Evolutionary conservation across 768 basidiomycete genomes (phyloP).

Genomic region (Termitomyces sp.): DNA sequence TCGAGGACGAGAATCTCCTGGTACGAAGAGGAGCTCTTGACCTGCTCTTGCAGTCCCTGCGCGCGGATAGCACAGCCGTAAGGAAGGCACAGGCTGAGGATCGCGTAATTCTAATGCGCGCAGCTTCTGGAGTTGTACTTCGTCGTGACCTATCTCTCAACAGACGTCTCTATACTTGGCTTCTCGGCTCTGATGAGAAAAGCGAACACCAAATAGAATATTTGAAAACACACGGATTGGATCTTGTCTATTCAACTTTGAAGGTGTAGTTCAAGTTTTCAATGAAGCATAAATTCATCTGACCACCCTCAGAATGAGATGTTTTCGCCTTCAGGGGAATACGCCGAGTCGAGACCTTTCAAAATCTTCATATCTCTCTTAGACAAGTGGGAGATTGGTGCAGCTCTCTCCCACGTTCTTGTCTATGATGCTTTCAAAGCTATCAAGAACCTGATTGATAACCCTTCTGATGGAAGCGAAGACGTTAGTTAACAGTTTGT

Average conservation of each 20-base stretch:
- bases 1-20: slow-evolving; percentile 92
- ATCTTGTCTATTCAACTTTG: slow-evolving; percentile 63
- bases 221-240: slow-evolving; percentile 64
- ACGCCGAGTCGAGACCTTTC: slow-evolving; percentile 81
- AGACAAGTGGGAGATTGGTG: slow-evolving; percentile 97
- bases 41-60: slow-evolving; percentile 71
- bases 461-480: slow-evolving; percentile 46
- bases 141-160: slow-evolving; percentile 91
- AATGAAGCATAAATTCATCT: not conserved
- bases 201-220: slow-evolving; percentile 70
- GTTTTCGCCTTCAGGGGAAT: slow-evolving; percentile 63
- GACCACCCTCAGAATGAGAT: slow-evolving; percentile 59
- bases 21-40: slow-evolving; percentile 86
- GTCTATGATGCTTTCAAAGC: slow-evolving; percentile 78
- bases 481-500: slow-evolving; percentile 43
- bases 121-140: slow-evolving; percentile 84
- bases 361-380: slow-evolving; percentile 92
- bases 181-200: slow-evolving; percentile 79
- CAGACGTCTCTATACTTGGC: slow-evolving; percentile 88
- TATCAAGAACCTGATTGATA: slow-evolving; percentile 50
- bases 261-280: slow-evolving; percentile 35
- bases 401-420: slow-evolving; percentile 67
- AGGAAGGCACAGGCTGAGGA: slow-evolving; percentile 68
- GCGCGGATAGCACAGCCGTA: slow-evolving; percentile 66
- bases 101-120: slow-evolving; percentile 76